Conservation (phyloP, 2,329 filamentous ascomycete species). For the Aspergillus viridinutans region DNA sequence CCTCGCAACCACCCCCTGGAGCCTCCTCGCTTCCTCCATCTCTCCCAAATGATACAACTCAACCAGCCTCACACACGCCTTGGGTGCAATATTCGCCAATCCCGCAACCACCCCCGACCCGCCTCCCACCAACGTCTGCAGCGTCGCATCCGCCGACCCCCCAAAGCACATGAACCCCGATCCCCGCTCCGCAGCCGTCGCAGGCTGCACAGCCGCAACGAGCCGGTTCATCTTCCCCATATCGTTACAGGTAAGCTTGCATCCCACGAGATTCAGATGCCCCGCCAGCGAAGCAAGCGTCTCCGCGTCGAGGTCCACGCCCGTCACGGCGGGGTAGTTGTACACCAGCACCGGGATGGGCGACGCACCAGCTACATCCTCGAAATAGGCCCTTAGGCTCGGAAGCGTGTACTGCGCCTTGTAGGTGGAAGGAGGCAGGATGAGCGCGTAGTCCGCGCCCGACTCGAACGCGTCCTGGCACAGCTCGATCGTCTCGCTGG, state of each 20-base stretch:
- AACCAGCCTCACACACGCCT: slow-evolving; percentile 56
- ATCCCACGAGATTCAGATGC: slow-evolving; percentile 57
- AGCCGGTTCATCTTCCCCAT: slow-evolving; percentile 62
- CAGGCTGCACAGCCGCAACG: slow-evolving; percentile 54
- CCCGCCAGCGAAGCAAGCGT: slow-evolving; percentile 49
- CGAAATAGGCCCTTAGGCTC: slow-evolving; percentile 57
- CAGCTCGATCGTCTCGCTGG: slow-evolving; percentile 60
- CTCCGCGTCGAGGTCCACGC: slow-evolving; percentile 59
- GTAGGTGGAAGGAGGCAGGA: slow-evolving; percentile 70
- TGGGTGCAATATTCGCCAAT: slow-evolving; percentile 66
- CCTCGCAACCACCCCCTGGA: slow-evolving; percentile 63
- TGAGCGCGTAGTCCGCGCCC: slow-evolving; percentile 67
- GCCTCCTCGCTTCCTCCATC: slow-evolving; percentile 55
- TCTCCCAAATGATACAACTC: slow-evolving; percentile 59
- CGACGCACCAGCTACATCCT: slow-evolving; percentile 51
- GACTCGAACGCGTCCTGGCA: slow-evolving; percentile 60
- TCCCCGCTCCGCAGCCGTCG: slow-evolving; percentile 65
- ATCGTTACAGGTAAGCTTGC: slow-evolving; percentile 61
- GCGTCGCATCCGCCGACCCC: slow-evolving; percentile 68
- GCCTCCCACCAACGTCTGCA: slow-evolving; percentile 66
- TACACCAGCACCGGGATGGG: slow-evolving; percentile 59
- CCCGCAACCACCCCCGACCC: slow-evolving; percentile 69
- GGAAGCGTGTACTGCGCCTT: slow-evolving; percentile 56
- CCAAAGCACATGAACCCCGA: slow-evolving; percentile 69
- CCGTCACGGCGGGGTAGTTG: slow-evolving; percentile 60